These are phyloP conservation scores for Microcyclospora tardicrescens DNA, from an alignment of 2,329 filamentous ascomycete genomes.

Conservation along the genomic window DNA sequence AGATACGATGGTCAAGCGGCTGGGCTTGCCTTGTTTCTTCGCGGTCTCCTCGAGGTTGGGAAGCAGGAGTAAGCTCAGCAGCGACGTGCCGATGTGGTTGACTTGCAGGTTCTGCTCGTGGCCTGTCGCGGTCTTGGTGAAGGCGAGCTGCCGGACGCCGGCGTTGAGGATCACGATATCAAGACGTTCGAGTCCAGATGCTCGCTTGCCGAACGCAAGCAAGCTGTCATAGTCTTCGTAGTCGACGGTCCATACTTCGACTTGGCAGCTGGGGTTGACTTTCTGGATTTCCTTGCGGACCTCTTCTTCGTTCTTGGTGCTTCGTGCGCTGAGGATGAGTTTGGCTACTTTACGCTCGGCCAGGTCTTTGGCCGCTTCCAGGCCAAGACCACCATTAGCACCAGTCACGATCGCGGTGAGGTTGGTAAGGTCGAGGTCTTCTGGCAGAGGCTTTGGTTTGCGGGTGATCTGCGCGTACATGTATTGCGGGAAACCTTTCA, in stretches of 20 bases:
- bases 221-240: conserved; percentile 14
- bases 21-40: background rate
- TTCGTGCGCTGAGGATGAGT: conserved; percentile 27
- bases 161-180: conserved; percentile 30
- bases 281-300: background rate
- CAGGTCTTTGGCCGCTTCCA: conserved; percentile 18
- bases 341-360: conserved; percentile 22
- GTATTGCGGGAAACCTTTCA: too few relatives aligned
- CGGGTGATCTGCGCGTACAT: too few relatives aligned
- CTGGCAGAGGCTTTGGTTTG: too few relatives aligned
- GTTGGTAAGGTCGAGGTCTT: too few relatives aligned
- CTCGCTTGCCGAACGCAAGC: conserved; percentile 8
- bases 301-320: conserved; percentile 22
- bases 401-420: conserved; percentile 20
- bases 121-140: conserved; percentile 4
- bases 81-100: conserved; percentile 43
- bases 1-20: background rate
- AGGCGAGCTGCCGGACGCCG: conserved; percentile 18
- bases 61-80: conserved; percentile 39
- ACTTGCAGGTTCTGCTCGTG: conserved; percentile 39
- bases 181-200: conserved; percentile 15
- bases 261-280: background rate
- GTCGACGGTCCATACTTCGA: conserved; percentile 18
- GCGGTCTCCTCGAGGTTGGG: conserved; percentile 20
- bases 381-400: conserved; percentile 28